Percentiles rank a stretch among this genome's conserved stretches.
These are phyloP conservation scores for Kluyveromyces nonfermentans DNA, from an alignment of 805 yeast genomes.

Conservation along the genomic window DNA sequence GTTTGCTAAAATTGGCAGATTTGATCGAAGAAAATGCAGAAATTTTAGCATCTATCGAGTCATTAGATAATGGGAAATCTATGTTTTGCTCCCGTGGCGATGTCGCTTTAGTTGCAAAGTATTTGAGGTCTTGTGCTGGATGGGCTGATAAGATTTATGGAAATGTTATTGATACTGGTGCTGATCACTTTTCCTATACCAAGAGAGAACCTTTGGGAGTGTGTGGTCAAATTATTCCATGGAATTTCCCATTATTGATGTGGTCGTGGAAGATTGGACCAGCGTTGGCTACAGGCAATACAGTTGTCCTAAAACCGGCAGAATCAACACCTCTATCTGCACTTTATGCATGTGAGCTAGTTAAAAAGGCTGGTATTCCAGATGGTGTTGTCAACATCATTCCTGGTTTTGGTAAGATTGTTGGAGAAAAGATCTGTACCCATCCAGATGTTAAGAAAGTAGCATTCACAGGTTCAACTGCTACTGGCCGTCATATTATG, in stretches of 20 bases:
- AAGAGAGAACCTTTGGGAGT: slow-evolving; percentile 82
- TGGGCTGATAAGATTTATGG: slow-evolving; percentile 67
- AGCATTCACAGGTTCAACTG: slow-evolving; percentile 86
- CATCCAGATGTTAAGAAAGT: slow-evolving; percentile 68
- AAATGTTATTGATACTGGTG: slow-evolving; percentile 48
- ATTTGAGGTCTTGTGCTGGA: slow-evolving; percentile 79
- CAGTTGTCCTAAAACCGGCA: slow-evolving; percentile 77
- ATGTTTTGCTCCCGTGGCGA: slow-evolving; percentile 66
- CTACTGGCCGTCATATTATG: slow-evolving; percentile 69
- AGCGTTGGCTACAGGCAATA: slow-evolving; percentile 77
- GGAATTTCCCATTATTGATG: slow-evolving; percentile 89
- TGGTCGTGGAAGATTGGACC: slow-evolving; percentile 85
- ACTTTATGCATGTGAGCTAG: slow-evolving; percentile 52
- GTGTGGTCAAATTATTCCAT: slow-evolving; percentile 82
- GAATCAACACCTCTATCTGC: slow-evolving; percentile 84
- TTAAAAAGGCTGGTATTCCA: slow-evolving; percentile 73
- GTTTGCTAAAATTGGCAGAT: slow-evolving; percentile 65
- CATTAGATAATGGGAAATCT: slow-evolving; percentile 87
- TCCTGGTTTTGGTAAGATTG: slow-evolving; percentile 69
- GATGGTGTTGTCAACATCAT: slow-evolving; percentile 73
- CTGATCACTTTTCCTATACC: slow-evolving; percentile 52
- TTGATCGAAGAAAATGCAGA: slow-evolving; percentile 67
- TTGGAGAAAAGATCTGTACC: slow-evolving; percentile 61
- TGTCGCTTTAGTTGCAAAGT: slow-evolving; percentile 57
- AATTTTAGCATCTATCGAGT: slow-evolving; percentile 69